phyloP scores from a whole-genome alignment of 345 rosid genomes.

The Punica granatum region DNA sequence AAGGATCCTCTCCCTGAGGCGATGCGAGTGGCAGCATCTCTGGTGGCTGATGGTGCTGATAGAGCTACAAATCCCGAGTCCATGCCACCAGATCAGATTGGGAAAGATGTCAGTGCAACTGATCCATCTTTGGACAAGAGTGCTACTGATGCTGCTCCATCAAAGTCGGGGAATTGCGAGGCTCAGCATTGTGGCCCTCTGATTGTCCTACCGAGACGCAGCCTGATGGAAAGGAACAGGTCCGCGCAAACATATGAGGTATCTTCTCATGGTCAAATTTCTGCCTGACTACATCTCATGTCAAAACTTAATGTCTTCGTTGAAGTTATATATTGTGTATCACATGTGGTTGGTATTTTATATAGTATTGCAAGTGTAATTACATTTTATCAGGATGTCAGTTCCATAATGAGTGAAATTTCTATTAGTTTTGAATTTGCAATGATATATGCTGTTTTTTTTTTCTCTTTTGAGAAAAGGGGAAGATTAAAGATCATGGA shows the following conservation, averaged over 20 bases:
- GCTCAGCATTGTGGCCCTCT: constrained; percentile 11
- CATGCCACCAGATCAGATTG: constrained; percentile 2
- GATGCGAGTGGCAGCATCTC: constrained; percentile 21
- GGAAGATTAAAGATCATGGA: too few species aligned
- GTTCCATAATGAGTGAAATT: not conserved
- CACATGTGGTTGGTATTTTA: too few species aligned
- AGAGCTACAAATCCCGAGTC: constrained; percentile 3
- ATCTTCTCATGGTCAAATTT: constrained; percentile 1
- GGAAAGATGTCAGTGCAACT: not conserved
- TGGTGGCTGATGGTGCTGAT: constrained; percentile 12
- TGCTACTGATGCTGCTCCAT: not conserved
- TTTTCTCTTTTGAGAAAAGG: too few species aligned
- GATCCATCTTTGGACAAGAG: not conserved
- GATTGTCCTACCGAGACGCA: constrained; percentile 15
- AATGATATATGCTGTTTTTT: too few species aligned
- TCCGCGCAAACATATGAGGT: constrained; percentile 50
- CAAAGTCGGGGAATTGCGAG: not conserved
- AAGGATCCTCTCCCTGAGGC: constrained; percentile 51
- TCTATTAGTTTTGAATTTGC: not conserved
- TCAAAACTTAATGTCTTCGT: not conserved
- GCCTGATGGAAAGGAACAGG: constrained; percentile 46
- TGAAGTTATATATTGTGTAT: not conserved
- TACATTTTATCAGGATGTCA: too few species aligned
- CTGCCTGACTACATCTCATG: not conserved
- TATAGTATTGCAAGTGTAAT: too few species aligned